A percentile compares a stretch with the other conserved stretches of the same genome.
Evolutionary conservation across 345 rosid species (phyloP).

Genomic region (Stellera chamaejasme): DNA sequence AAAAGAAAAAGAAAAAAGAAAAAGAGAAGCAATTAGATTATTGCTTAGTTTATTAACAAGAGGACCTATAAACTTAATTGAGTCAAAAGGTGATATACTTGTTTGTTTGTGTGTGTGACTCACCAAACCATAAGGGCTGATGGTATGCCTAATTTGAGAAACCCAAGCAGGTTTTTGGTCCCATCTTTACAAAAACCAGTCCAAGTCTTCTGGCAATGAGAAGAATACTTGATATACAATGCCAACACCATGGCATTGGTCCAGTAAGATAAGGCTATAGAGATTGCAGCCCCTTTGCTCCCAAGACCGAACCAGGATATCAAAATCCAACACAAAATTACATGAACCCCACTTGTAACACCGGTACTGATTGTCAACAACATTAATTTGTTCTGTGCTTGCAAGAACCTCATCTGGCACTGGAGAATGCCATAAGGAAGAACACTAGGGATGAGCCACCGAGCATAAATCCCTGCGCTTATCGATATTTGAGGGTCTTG

Average conservation of each 20-base stretch:
- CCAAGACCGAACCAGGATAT: slow-evolving; percentile 21
- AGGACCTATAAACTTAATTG: not conserved
- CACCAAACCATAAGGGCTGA: slow-evolving; percentile 34
- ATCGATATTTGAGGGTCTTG: slow-evolving; percentile 20
- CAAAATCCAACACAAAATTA: slow-evolving; percentile 23
- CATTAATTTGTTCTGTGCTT: slow-evolving; percentile 17
- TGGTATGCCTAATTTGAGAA: slow-evolving; percentile 24
- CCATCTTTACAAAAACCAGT: slow-evolving; percentile 25
- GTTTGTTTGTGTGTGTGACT: not conserved
- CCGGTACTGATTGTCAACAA: slow-evolving; percentile 20
- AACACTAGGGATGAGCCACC: slow-evolving; percentile 25
- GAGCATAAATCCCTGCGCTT: slow-evolving; percentile 18
- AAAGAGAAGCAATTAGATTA: not conserved
- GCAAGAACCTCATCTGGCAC: slow-evolving; percentile 27
- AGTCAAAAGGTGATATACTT: not conserved
- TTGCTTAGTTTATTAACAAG: not conserved
- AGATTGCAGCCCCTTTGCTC: slow-evolving; percentile 28
- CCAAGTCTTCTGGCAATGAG: slow-evolving; percentile 25
- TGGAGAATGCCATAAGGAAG: slow-evolving; percentile 28
- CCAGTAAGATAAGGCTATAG: slow-evolving; percentile 26
- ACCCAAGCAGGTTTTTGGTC: slow-evolving; percentile 12
- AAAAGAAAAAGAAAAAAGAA: not conserved
- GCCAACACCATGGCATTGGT: slow-evolving; percentile 25
- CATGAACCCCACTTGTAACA: slow-evolving; percentile 19
- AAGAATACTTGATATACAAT: slow-evolving; percentile 23